Base-by-base conservation (phyloP, 768 basidiomycete species). In the Rhodosporidiobolus odoratus region DNA sequence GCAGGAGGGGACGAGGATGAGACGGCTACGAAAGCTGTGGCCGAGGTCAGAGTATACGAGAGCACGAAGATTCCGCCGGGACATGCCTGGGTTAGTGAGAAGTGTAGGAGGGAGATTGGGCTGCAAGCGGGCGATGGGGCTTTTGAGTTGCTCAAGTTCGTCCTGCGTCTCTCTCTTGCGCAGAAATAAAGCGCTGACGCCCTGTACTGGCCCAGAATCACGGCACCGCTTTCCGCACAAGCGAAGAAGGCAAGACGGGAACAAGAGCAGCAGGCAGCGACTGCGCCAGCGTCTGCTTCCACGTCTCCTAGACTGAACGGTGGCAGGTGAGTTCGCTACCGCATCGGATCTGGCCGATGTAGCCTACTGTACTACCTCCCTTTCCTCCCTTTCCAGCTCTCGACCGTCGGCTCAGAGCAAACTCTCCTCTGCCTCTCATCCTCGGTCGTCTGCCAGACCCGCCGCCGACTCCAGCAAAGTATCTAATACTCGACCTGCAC, bases 111-210 rank as follows among this genome's bases (percentile, higher is more conserved):
- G 21, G 66, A 71, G 35, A 37, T 72, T 32, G 61, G 61, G 17
- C 1, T 66, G 15, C 15, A 47, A 30, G 30, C 32, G 19, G 45
- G 25, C 1, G 70, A 63, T 2, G 61, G 63, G 3, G 57, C 30
- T n/a, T 75, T 52, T 37, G 71, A 72, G 52, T 54, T 75, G 45
- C 32, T 75, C 17, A 60, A 45, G 74, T 75, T n/a, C 21, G 70
- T 30, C 13, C 3, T 34, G 34, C 17, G 25, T 19, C 38, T 15
- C 12, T 45, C 19, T 38, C 25, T 6, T 19, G 3, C 27, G 27
- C 43, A 4, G 41, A 15, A 15, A 27, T 1, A 23, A 48, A 5
- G 15, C 38, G 43, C 43, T 50, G 41, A 57, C 27, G 58, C n/a
- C n/a, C 5, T 15, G 19, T 34, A 0, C 4, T 27, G 2, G 6